Base-by-base conservation (phyloP, 352 stramenopile species). In the Phytophthora fragariaefolia region DNA sequence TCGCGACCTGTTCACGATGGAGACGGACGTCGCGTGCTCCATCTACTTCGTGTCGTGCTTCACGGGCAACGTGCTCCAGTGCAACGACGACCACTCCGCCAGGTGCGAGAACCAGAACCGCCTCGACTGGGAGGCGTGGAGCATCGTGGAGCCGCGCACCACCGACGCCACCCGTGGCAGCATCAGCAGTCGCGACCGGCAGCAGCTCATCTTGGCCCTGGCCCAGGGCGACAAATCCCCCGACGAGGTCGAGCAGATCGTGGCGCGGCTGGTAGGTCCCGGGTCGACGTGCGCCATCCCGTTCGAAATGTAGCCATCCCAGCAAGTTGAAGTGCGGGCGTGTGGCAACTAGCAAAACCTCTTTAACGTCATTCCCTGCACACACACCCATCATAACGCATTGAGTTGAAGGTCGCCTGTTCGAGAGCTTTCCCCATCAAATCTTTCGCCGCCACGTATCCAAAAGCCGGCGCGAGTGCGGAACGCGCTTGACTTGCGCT, bases 41-140 rank as follows among this genome's bases (percentile, higher is more conserved):
- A 40, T 72, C 20, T 63, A 55, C 34, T 76, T 72, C 36, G 48
- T 73, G 26, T 73, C 57, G 17, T 52, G 52, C 32, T 47, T 45
- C 43, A 63, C 48, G 0, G 63, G 54, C 23, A 69, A 66, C 43
- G 30, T 58, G 1, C 58, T 73, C 1, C 58, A 66, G 36, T 69
- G 40, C 47, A 23, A 57, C 3, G 42, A 52, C 4, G 28, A 61
- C 8, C 9, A 57, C 9, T n/a, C 58, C 22, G 55, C 66, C 23
- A 47, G 43, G 6, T 71, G 67, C 17, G 38, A 24, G 1, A 57
- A 65, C 18, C 26, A 49, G 2, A 55, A 64, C 27, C 56, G 57
- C 9, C 18, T 50, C 10, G 22, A 47, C 2, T 47, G 49, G 23
- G 62, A 68, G 27, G 43, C 38, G 3, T 74, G 62, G 51, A 18